A percentile compares a stretch with the other conserved stretches of the same genome.
These are phyloP conservation scores for Scheffersomyces insectosa DNA, from an alignment of 1,139 yeast species.

Conservation along the genomic window DNA sequence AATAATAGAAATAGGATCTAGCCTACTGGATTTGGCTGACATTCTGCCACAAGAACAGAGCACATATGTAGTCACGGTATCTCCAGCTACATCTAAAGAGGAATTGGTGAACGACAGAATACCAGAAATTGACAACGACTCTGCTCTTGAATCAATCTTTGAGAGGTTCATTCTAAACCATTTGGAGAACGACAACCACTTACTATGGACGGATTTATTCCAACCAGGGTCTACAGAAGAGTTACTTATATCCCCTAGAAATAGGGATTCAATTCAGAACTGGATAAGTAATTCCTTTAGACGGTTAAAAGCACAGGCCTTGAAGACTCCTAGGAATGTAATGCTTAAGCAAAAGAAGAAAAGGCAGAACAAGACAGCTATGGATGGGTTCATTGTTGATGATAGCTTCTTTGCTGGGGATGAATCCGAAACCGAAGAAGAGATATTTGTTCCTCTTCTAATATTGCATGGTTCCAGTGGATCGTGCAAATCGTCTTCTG, in stretches of 20 bases:
- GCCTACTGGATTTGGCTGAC: not conserved
- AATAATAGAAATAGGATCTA: no score
- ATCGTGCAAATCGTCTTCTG: slow-evolving; percentile 74
- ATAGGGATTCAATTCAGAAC: slow-evolving; percentile 23
- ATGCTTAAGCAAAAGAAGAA: slow-evolving; percentile 20
- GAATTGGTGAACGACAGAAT: slow-evolving; percentile 9
- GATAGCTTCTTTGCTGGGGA: slow-evolving; percentile 19
- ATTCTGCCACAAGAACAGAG: not conserved
- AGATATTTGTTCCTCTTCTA: slow-evolving; percentile 57
- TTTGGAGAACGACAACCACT: slow-evolving; percentile 2
- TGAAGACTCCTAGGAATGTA: slow-evolving; percentile 31
- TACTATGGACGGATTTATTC: slow-evolving; percentile 47
- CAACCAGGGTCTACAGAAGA: slow-evolving; percentile 40
- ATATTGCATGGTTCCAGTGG: slow-evolving; percentile 75
- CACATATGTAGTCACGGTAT: not conserved
- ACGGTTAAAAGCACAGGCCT: slow-evolving; percentile 33
- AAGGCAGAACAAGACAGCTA: slow-evolving; percentile 12
- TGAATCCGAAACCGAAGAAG: slow-evolving; percentile 29
- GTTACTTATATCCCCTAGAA: slow-evolving; percentile 31
- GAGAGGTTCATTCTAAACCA: slow-evolving; percentile 14
- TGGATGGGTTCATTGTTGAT: slow-evolving; percentile 32
- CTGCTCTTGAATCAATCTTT: slow-evolving; percentile 24
- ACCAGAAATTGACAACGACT: slow-evolving; percentile 12
- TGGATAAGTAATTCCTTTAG: slow-evolving; percentile 57
- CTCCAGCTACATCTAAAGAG: not conserved